Conservation (phyloP, 352 stramenopile species). For the Chrysophaeum taylorii region DNA sequence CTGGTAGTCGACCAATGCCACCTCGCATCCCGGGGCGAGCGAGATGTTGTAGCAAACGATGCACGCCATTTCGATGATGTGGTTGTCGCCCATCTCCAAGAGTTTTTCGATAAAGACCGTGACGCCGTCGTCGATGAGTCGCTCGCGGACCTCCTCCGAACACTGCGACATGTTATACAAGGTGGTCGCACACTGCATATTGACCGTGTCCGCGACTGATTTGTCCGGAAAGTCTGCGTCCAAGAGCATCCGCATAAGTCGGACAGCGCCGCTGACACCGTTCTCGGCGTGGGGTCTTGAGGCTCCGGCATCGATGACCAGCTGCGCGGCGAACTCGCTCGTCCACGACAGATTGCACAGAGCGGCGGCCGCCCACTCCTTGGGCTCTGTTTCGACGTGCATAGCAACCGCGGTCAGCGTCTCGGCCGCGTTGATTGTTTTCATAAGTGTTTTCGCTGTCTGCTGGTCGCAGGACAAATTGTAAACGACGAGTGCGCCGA, state of each 20-base stretch:
- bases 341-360: slow-evolving; percentile 20
- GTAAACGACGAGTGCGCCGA: slow-evolving; percentile 10
- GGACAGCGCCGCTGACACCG: no score
- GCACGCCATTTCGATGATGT: slow-evolving; percentile 18
- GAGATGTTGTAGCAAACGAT: slow-evolving; percentile 23
- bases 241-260: no score
- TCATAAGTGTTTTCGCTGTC: not conserved
- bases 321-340: not conserved
- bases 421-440: slow-evolving; percentile 12
- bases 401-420: not conserved
- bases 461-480: not conserved
- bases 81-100: slow-evolving; percentile 16
- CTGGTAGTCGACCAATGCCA: not conserved
- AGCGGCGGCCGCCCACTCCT: slow-evolving; percentile 16
- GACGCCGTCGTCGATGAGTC: slow-evolving; percentile 11
- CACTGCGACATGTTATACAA: not conserved
- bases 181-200: not conserved
- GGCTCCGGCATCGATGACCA: not conserved
- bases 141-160: slow-evolving; percentile 15
- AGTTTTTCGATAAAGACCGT: slow-evolving; percentile 17
- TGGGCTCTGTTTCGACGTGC: not conserved
- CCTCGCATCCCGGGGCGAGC: not conserved
- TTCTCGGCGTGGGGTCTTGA: no score
- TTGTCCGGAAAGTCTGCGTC: no score
- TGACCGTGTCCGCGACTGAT: not conserved